Evolutionary conservation across 1,284 basidiomycete genomes (phyloP).

Genomic region (Sanghuangporus sanghuang): DNA sequence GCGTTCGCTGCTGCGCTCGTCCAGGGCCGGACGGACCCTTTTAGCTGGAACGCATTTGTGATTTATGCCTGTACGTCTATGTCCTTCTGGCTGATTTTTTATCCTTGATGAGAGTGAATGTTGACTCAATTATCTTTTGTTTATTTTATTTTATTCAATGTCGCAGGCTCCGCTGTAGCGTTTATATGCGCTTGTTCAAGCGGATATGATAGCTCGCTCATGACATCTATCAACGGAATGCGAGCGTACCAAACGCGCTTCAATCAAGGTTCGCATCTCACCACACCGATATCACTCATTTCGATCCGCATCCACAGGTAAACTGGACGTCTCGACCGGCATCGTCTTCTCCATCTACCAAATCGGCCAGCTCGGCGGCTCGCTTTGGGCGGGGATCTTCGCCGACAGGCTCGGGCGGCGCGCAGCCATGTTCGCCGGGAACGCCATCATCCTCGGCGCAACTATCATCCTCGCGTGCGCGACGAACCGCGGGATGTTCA

Average conservation of each 20-base stretch:
- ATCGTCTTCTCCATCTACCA: conserved; percentile 23
- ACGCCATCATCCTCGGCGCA: conserved; percentile 16
- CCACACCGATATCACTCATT: background rate
- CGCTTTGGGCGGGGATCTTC: conserved; percentile 20
- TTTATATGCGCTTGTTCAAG: conserved; percentile 17
- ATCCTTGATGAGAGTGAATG: background rate
- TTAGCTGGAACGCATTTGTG: conserved; percentile 16
- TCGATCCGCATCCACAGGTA: background rate
- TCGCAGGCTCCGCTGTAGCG: conserved; percentile 14
- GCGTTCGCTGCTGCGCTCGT: conserved; percentile 16
- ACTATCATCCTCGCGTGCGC: conserved; percentile 27
- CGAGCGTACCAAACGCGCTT: conserved; percentile 2
- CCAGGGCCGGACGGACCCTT: conserved; percentile 16
- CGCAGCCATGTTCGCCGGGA: conserved; percentile 25
- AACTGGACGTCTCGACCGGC: conserved; percentile 18
- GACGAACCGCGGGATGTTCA: conserved; percentile 17
- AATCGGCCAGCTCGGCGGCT: conserved; percentile 22
- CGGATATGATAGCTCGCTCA: conserved; percentile 20
- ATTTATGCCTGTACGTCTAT: conserved; percentile 18
- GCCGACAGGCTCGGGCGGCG: conserved; percentile 28
- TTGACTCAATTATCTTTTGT: background rate
- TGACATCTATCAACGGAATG: conserved; percentile 21
- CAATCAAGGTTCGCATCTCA: conserved; percentile 4
- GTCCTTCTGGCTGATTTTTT: background rate
- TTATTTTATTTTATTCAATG: background rate